Evolutionary conservation across 176 grass and related monocot genomes (phyloP), one percentile per base, ranked within the genome.

Genomic region (Aegilops bicornis): DNA sequence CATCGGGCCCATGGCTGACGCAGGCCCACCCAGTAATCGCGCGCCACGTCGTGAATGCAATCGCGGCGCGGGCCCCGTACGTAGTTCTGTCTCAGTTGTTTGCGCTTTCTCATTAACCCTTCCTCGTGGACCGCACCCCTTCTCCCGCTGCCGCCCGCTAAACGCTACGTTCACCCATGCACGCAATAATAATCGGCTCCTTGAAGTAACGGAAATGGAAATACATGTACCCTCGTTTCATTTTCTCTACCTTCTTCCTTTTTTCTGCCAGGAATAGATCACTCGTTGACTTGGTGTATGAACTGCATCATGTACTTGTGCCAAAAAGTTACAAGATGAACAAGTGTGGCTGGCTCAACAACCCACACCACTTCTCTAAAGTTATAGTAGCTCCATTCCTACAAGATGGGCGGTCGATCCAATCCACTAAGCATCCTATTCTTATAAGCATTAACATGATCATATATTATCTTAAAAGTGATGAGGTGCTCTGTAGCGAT

Each of bases 21-120:
- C 39, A 40, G 76, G 48, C n/a, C 62, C 70, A 81, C 14, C 81
- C 85, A 7, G 16, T 85, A 20, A 2, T 0, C 3, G 63, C 5
- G 31, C 40, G 86, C 71, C 86, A 91, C 82, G 89, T 88, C 56
- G 1, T 12, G 1, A 22, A 79, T 64, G 43, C 1, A 15, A 73
- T 58, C 74, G 10, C 7, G 17, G 7, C 6, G 31, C 16, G 20
- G 60, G 31, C 1, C 0, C 16, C 22, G 39, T 19, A 22, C 82
- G 16, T 27, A 39, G 39, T 12, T 64, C 61, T 20, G 62, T 58
- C 61, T 56, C 20, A 1, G 77, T 35, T 43, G 70, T 43, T 73
- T 16, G 19, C 31, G 4, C 62, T 84, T 80, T 70, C 33, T 75
- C 80, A 68, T 87, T 84, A 37, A 69, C 35, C 43, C 19, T 15